A percentile compares a stretch with the other conserved stretches of the same genome.
Conservation (phyloP, 2,329 filamentous ascomycete species). For the Gaeumannomyces sp. region DNA sequence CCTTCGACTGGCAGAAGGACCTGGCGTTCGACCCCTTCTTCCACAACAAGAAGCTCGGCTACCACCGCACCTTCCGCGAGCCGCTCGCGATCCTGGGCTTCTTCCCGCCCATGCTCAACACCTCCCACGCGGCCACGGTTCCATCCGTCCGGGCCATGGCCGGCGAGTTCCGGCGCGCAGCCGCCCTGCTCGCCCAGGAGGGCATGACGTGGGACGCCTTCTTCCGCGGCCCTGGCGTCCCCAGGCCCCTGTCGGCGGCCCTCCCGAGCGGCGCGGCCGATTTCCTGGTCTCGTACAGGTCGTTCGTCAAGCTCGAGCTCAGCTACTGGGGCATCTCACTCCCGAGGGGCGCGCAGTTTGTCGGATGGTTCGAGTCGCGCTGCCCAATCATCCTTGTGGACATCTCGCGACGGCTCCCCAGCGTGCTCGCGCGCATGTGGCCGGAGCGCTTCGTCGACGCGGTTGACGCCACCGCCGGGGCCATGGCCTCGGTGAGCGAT, state of each 20-base stretch:
- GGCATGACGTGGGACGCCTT: slow-evolving; percentile 38
- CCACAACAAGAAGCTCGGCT: slow-evolving; percentile 38
- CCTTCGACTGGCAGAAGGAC: slow-evolving; percentile 50
- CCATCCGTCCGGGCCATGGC: slow-evolving; percentile 46
- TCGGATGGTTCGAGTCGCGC: slow-evolving; percentile 60
- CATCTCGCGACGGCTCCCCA: slow-evolving; percentile 44
- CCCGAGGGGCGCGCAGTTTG: slow-evolving; percentile 45
- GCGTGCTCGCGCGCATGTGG: slow-evolving; percentile 53
- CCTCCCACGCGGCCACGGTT: slow-evolving; percentile 45
- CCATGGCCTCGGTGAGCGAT: slow-evolving; percentile 14
- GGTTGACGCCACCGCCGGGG: slow-evolving; percentile 20
- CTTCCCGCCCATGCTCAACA: slow-evolving; percentile 55
- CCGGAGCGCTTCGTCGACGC: slow-evolving; percentile 49
- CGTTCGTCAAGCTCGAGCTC: slow-evolving; percentile 54
- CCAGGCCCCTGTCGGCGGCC: background rate
- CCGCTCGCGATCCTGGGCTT: slow-evolving; percentile 59
- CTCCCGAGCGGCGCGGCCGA: slow-evolving; percentile 27
- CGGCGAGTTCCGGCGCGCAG: slow-evolving; percentile 44
- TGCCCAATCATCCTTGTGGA: slow-evolving; percentile 54
- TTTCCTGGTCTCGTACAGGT: slow-evolving; percentile 46
- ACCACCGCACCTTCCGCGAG: slow-evolving; percentile 50
- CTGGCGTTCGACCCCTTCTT: slow-evolving; percentile 56
- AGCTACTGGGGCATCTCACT: slow-evolving; percentile 59
- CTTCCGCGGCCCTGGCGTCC: slow-evolving; percentile 19
- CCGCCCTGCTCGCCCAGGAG: slow-evolving; percentile 29